phyloP scores from a whole-genome alignment of 176 grass and related monocot genomes.

The Pontederia paniculata region DNA sequence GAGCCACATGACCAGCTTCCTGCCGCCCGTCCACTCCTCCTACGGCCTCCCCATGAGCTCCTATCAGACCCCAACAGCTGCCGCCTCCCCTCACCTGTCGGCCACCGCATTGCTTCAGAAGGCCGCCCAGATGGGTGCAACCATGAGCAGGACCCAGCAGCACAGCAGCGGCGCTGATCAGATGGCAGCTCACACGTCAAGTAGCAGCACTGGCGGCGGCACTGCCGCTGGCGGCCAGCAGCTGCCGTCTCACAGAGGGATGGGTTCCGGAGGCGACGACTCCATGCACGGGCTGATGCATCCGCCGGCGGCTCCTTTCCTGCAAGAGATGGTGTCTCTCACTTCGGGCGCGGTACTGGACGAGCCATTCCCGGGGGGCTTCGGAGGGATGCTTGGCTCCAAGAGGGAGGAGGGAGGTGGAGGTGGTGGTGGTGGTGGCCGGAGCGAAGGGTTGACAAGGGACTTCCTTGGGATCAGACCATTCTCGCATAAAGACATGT shows the following conservation, averaged over 20 bases:
- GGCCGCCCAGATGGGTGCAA: constrained; percentile 7
- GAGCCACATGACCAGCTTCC: background rate
- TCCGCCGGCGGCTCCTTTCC: too few species aligned
- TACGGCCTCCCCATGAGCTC: background rate
- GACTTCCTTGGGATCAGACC: too few species aligned
- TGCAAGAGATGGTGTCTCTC: too few species aligned
- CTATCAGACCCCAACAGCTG: background rate
- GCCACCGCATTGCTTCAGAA: constrained; percentile 10
- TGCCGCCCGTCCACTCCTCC: background rate
- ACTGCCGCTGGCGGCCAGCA: background rate
- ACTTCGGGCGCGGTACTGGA: too few species aligned
- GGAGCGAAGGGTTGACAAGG: too few species aligned
- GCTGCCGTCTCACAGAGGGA: too few species aligned
- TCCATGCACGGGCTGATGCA: background rate
- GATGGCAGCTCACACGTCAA: constrained; percentile 1
- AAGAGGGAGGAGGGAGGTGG: too few species aligned
- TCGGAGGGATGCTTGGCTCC: too few species aligned
- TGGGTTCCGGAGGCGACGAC: too few species aligned
- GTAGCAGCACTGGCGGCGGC: background rate
- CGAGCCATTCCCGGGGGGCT: too few species aligned
- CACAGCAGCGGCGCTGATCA: background rate
- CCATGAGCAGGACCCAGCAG: background rate
- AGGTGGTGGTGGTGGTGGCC: too few species aligned
- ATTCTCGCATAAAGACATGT: too few species aligned
- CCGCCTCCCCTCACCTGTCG: background rate